Conservation (phyloP, 192 early-diverging fungal species). For the Martensiomyces pterosporus region DNA sequence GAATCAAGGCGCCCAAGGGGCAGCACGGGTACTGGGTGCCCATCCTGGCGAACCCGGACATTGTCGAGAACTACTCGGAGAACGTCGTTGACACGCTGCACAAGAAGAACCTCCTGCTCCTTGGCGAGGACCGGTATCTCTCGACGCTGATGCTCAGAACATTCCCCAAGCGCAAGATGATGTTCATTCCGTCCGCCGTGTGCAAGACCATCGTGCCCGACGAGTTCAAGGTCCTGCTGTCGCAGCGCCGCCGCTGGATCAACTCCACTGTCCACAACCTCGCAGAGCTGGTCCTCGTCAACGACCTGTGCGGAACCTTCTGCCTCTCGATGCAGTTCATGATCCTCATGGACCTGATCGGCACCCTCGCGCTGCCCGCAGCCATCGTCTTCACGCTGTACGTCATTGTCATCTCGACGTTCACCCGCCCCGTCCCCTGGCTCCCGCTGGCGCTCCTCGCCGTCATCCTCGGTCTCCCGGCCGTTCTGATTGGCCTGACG, state of each 20-base stretch:
- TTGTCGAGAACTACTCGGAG: constrained; percentile 81
- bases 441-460: constrained; percentile 67
- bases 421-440: constrained; percentile 49
- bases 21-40: constrained; percentile 76
- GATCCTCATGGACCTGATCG: constrained; percentile 90
- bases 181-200: constrained; percentile 89
- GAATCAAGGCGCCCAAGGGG: constrained; percentile 79
- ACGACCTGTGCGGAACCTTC: constrained; percentile 84
- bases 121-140: constrained; percentile 96
- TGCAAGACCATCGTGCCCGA: constrained; percentile 91
- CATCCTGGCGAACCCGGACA: constrained; percentile 77
- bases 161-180: constrained; percentile 92
- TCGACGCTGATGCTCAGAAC: constrained; percentile 90
- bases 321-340: constrained; percentile 95
- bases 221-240: constrained; percentile 75
- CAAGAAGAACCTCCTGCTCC: constrained; percentile 87
- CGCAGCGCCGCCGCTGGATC: constrained; percentile 91
- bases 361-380: constrained; percentile 88
- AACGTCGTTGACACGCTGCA: constrained; percentile 85
- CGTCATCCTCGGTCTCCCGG: constrained; percentile 71
- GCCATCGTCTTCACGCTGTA: constrained; percentile 87
- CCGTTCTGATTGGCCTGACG: constrained; percentile 75
- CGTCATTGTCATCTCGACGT: constrained; percentile 65
- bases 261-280: constrained; percentile 93
- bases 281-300: constrained; percentile 74